phyloP scores from a whole-genome alignment of 176 grass and related monocot species.

The Carex myosuroides region DNA sequence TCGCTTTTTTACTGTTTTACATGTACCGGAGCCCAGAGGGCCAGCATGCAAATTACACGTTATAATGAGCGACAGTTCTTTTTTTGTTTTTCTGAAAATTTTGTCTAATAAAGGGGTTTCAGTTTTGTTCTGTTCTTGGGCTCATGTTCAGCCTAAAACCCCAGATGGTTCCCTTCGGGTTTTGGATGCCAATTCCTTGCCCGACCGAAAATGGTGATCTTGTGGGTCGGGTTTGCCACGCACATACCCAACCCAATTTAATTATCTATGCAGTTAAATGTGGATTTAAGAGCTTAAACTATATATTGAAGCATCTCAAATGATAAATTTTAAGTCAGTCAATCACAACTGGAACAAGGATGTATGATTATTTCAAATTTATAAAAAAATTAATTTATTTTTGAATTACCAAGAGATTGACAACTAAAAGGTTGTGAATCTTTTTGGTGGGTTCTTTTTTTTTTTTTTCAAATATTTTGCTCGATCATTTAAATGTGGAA shows the following conservation, averaged over 20 bases:
- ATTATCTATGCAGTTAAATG: too few species aligned
- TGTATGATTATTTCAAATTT: too few species aligned
- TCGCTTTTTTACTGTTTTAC: conserved; percentile 14
- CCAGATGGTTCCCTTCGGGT: neutral
- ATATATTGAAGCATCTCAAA: too few species aligned
- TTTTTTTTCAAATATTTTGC: too few species aligned
- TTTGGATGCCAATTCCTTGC: neutral
- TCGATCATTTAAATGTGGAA: too few species aligned
- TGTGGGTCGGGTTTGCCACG: neutral
- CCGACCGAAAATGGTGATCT: neutral
- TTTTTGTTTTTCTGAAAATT: conserved; percentile 6
- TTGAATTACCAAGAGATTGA: too few species aligned
- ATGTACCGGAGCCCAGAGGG: neutral
- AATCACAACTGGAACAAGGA: too few species aligned
- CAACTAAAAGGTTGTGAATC: too few species aligned
- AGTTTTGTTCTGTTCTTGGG: neutral
- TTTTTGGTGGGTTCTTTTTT: too few species aligned
- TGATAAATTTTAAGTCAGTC: too few species aligned
- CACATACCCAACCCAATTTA: neutral
- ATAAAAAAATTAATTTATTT: too few species aligned
- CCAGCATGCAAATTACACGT: neutral
- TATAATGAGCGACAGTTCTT: neutral
- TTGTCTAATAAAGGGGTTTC: neutral
- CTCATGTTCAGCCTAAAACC: neutral
- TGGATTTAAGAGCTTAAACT: too few species aligned